Percentiles rank a stretch among this genome's conserved stretches.
These are phyloP conservation scores for Senna tora DNA, from an alignment of 306 rosid species.

Conservation along the genomic window DNA sequence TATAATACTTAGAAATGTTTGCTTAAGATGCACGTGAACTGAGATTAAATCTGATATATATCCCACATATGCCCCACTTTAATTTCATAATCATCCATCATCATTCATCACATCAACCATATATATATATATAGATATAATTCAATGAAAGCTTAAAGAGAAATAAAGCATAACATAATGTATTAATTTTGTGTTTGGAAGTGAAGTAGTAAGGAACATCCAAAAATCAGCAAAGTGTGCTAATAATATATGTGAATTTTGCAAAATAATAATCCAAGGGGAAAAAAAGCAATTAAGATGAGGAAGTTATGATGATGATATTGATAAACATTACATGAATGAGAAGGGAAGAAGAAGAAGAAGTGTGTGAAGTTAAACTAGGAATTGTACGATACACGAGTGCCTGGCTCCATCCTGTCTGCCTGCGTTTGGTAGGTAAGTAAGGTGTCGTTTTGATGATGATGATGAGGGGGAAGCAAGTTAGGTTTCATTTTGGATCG, in stretches of 20 bases:
- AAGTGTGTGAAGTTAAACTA: conserved; percentile 27
- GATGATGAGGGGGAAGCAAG: conserved; percentile 16
- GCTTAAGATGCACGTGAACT: conserved; percentile 27
- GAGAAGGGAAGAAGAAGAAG: too few species aligned
- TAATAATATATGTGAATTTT: too few species aligned
- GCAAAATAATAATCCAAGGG: too few species aligned
- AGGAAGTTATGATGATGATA: background rate
- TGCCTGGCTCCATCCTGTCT: conserved; percentile 88
- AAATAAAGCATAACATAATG: too few species aligned
- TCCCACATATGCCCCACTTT: background rate
- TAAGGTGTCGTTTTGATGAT: too few species aligned
- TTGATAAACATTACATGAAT: background rate
- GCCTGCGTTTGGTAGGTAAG: conserved; percentile 46
- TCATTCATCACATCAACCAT: background rate
- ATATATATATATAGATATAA: too few species aligned
- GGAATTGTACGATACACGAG: too few species aligned
- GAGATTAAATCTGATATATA: background rate
- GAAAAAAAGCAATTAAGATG: background rate
- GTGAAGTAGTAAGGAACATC: background rate
- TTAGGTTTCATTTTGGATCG: conserved; percentile 24
- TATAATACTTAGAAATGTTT: conserved; percentile 3
- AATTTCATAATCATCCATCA: too few species aligned
- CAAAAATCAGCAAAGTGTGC: too few species aligned
- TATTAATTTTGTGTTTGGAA: too few species aligned
- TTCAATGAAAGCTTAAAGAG: too few species aligned